Conservation (phyloP, 1,284 basidiomycete genomes). For the Veloboletus limbatus region DNA sequence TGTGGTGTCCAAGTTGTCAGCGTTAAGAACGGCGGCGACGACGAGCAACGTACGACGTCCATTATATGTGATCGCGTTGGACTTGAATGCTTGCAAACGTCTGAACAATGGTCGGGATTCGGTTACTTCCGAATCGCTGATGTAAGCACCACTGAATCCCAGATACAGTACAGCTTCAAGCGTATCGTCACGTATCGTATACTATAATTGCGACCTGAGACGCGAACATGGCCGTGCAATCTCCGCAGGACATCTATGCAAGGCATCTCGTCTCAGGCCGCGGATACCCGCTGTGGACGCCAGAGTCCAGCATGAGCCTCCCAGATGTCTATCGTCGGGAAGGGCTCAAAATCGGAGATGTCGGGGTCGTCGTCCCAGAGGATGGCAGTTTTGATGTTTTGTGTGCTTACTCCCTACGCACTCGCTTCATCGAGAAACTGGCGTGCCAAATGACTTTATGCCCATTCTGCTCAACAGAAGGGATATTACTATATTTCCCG, state of each 20-base stretch:
- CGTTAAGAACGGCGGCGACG: not conserved
- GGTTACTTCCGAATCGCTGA: constrained; percentile 13
- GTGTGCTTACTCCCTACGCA: constrained; percentile 16
- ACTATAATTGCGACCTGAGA: too few relatives aligned
- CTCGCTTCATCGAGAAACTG: constrained; percentile 9
- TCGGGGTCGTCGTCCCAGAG: too few relatives aligned
- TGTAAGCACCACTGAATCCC: too few relatives aligned
- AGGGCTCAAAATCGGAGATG: constrained; percentile 30
- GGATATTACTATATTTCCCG: constrained; percentile 10
- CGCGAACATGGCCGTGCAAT: constrained; percentile 10
- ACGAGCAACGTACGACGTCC: constrained; percentile 34
- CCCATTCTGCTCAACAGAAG: constrained; percentile 5
- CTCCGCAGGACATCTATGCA: constrained; percentile 14
- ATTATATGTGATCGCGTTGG: constrained; percentile 18
- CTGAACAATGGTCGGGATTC: constrained; percentile 11
- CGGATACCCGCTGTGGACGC: constrained; percentile 30
- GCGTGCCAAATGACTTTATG: constrained; percentile 13
- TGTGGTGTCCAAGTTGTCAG: constrained; percentile 2
- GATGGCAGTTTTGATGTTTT: constrained; percentile 30
- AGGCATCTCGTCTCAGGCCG: constrained; percentile 18
- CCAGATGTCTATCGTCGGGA: constrained; percentile 18
- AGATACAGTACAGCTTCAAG: too few relatives aligned
- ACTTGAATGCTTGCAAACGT: not conserved
- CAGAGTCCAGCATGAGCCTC: constrained; percentile 23
- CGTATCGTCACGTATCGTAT: too few relatives aligned